phyloP scores from a whole-genome alignment of 2,329 filamentous ascomycete genomes.

The Talaromyces funiculosus region DNA sequence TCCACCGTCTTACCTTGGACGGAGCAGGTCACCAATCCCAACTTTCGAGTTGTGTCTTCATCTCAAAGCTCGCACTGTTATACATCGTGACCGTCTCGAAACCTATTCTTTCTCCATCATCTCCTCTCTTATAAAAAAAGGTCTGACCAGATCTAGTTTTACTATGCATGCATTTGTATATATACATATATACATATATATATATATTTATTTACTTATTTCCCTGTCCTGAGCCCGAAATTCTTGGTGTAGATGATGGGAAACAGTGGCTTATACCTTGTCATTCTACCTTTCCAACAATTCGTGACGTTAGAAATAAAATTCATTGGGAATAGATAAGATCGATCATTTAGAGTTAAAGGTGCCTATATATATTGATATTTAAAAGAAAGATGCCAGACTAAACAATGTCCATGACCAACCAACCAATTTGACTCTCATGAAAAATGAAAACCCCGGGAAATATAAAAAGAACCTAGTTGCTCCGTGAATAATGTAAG shows the following conservation, averaged over 20 bases:
- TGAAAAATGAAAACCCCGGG: background rate
- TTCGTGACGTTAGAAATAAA: background rate
- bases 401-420: background rate
- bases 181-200: background rate
- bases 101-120: background rate
- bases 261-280: background rate
- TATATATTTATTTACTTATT: background rate
- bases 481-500: background rate
- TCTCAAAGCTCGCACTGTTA: background rate
- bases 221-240: background rate
- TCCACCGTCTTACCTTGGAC: background rate
- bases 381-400: background rate
- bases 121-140: background rate
- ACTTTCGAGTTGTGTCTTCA: background rate
- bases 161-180: too few species aligned
- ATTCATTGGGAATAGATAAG: too few species aligned
- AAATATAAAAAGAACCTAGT: background rate
- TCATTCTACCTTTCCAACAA: background rate
- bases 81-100: background rate
- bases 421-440: background rate
- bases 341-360: background rate
- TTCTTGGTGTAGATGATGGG: background rate
- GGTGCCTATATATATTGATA: background rate
- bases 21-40: background rate
- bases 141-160: background rate